Conservation (phyloP, 306 rosid species). For the Trifolium pratense region DNA sequence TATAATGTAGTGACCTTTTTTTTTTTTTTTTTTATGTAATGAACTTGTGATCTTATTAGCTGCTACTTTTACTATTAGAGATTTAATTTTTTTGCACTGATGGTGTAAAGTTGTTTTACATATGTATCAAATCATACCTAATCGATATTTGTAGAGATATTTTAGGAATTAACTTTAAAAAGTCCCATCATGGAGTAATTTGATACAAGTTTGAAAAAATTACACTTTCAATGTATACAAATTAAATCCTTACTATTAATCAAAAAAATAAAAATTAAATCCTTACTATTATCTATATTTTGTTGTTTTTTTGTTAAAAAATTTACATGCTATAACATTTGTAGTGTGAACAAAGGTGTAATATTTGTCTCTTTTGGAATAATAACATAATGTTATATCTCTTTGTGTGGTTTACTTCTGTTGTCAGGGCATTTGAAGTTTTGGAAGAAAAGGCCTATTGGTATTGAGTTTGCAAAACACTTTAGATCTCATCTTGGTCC, state of each 20-base stretch:
- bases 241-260: too few relatives aligned
- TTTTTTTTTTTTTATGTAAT: too few relatives aligned
- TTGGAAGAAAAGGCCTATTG: constrained; percentile 93
- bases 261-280: too few relatives aligned
- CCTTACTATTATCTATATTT: background rate
- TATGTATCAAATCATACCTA: background rate
- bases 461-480: constrained; percentile 96
- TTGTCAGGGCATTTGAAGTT: constrained; percentile 88
- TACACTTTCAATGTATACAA: too few relatives aligned
- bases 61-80: background rate
- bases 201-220: background rate
- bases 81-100: background rate
- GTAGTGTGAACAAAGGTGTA: background rate
- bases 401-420: constrained; percentile 29
- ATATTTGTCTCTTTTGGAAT: constrained; percentile 16
- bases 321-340: constrained; percentile 4
- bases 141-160: background rate
- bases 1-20: constrained; percentile 13
- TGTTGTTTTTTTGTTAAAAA: background rate
- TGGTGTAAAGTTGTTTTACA: background rate
- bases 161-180: background rate
- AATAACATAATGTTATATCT: constrained; percentile 4
- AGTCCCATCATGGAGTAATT: background rate
- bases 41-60: constrained; percentile 6
- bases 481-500: constrained; percentile 97